Percentiles rank a stretch among this genome's conserved stretches.
Evolutionary conservation across 164 flowering plant species (phyloP).

Genomic region (Protea cynaroides): DNA sequence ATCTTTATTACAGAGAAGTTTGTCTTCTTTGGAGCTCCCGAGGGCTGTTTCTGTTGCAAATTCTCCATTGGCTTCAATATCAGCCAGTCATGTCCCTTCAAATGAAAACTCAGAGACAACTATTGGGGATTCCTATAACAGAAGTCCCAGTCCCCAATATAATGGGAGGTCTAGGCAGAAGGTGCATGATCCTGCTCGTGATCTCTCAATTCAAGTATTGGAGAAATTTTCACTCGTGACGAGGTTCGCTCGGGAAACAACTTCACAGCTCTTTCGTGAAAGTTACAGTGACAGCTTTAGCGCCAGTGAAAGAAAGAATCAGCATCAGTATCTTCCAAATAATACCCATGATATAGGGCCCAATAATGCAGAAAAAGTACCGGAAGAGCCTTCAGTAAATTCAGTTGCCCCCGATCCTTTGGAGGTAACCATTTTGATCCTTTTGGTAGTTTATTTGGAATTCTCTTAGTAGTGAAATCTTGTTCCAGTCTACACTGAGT

Average conservation of each 20-base stretch:
- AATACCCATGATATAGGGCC: slow-evolving; percentile 20
- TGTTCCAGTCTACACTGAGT: neutral
- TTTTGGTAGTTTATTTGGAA: neutral
- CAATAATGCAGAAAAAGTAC: slow-evolving; percentile 21
- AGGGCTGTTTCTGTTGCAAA: slow-evolving; percentile 68
- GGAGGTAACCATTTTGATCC: slow-evolving; percentile 48
- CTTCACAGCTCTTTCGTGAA: slow-evolving; percentile 88
- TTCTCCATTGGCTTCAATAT: slow-evolving; percentile 31
- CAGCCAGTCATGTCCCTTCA: slow-evolving; percentile 30
- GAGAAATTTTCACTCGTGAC: slow-evolving; percentile 98
- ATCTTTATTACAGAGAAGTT: slow-evolving; percentile 54
- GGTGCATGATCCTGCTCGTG: slow-evolving; percentile 84
- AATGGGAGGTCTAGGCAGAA: slow-evolving; percentile 52
- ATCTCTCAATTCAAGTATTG: slow-evolving; percentile 83
- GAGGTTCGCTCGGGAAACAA: slow-evolving; percentile 95
- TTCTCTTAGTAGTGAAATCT: neutral
- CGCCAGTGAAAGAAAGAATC: slow-evolving; percentile 41
- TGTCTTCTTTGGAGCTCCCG: slow-evolving; percentile 94
- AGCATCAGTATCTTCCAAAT: slow-evolving; percentile 28
- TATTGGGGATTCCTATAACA: slow-evolving; percentile 23
- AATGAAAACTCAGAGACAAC: slow-evolving; percentile 31
- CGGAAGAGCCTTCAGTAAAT: slow-evolving; percentile 33
- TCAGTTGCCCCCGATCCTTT: slow-evolving; percentile 60
- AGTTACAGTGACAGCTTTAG: slow-evolving; percentile 42
- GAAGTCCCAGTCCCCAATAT: slow-evolving; percentile 30